Percentiles rank a stretch among this genome's conserved stretches.
Conservation (phyloP, 495 filamentous ascomycete genomes). For the Penicillium macrosclerotiorum region DNA sequence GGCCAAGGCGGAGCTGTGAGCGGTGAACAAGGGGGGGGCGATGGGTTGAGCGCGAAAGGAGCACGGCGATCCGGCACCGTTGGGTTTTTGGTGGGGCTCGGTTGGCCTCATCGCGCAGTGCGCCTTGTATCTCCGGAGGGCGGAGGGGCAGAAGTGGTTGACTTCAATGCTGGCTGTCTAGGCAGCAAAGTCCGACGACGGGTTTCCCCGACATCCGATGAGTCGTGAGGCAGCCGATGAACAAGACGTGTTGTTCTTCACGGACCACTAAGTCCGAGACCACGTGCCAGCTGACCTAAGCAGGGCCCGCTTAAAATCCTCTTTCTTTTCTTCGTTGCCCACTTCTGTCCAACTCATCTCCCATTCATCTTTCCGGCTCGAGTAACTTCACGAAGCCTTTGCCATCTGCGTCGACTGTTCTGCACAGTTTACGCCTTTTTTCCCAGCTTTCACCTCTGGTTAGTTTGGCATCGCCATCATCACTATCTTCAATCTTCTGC, state of each 20-base stretch:
- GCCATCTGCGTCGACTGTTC: slow-evolving; percentile 24
- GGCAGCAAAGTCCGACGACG: too few relatives aligned
- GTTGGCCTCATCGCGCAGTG: slow-evolving; percentile 15
- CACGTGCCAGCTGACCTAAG: slow-evolving; percentile 28
- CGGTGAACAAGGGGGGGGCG: too few relatives aligned
- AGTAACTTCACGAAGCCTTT: slow-evolving; percentile 18
- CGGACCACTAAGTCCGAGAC: slow-evolving; percentile 13
- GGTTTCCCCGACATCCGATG: too few relatives aligned
- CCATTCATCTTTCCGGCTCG: slow-evolving; percentile 16
- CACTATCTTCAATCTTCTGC: slow-evolving; percentile 15
- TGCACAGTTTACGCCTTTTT: slow-evolving; percentile 17
- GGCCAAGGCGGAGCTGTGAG: too few relatives aligned
- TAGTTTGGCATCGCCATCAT: slow-evolving; percentile 27
- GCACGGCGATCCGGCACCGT: slow-evolving; percentile 14
- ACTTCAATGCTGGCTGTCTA: too few relatives aligned
- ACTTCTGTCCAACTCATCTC: slow-evolving; percentile 6
- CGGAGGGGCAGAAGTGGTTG: too few relatives aligned
- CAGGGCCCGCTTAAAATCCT: slow-evolving; percentile 15
- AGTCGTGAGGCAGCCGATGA: too few relatives aligned
- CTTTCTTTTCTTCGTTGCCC: slow-evolving; percentile 7
- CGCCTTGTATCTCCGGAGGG: too few relatives aligned
- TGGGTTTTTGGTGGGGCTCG: slow-evolving; percentile 20
- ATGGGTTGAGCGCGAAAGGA: slow-evolving; percentile 8
- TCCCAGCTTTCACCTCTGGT: slow-evolving; percentile 1
- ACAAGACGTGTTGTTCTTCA: background rate